Percentiles rank a stretch among this genome's conserved stretches.
Conservation (phyloP, 2,329 filamentous ascomycete species). For the Monilinia aucupariae region DNA sequence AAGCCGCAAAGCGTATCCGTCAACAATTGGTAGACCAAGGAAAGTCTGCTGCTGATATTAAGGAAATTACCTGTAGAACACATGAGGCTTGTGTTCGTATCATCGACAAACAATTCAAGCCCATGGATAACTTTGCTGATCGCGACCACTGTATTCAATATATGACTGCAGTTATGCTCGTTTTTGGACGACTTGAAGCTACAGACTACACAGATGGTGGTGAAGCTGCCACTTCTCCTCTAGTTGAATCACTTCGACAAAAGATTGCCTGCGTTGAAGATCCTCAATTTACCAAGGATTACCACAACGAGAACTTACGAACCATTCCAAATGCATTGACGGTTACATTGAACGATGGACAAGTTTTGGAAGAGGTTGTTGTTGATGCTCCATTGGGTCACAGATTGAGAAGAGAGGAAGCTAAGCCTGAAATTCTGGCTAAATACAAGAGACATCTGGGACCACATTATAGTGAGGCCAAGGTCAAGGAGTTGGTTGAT, state of each 20-base stretch:
- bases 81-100: slow-evolving; percentile 98
- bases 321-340: slow-evolving; percentile 97
- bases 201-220: slow-evolving; percentile 89
- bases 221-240: slow-evolving; percentile 82
- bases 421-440: slow-evolving; percentile 91
- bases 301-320: slow-evolving; percentile 88
- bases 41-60: slow-evolving; percentile 91
- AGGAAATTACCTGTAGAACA: slow-evolving; percentile 86
- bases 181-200: slow-evolving; percentile 87
- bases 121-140: slow-evolving; percentile 99
- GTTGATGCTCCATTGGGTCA: slow-evolving; percentile 95
- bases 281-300: slow-evolving; percentile 87
- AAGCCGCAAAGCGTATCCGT: slow-evolving; percentile 86
- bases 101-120: slow-evolving; percentile 99
- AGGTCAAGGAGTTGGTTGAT: slow-evolving; percentile 77
- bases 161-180: slow-evolving; percentile 96
- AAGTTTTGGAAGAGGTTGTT: slow-evolving; percentile 80
- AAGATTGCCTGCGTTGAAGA: slow-evolving; percentile 97
- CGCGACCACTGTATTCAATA: slow-evolving; percentile 99
- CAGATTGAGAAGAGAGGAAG: slow-evolving; percentile 84
- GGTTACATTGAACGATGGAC: slow-evolving; percentile 91
- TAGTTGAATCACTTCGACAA: slow-evolving; percentile 86
- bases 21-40: slow-evolving; percentile 74
- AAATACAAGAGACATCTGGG: slow-evolving; percentile 93
- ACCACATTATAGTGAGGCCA: slow-evolving; percentile 71